Conservation (phyloP, 345 rosid species). For the Moricandia arvensis region DNA sequence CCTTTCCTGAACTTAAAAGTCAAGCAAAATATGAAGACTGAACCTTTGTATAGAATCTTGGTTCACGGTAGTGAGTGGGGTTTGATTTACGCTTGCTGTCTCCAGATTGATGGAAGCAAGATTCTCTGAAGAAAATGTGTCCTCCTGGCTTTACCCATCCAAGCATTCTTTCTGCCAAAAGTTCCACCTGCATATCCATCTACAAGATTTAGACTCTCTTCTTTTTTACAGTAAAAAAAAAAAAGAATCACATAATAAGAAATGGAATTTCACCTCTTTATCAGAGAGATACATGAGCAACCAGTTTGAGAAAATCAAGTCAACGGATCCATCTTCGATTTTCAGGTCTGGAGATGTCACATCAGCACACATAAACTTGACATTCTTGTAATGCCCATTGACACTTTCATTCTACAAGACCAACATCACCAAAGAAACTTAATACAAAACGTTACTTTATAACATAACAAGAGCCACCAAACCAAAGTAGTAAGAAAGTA, state of each 20-base stretch:
- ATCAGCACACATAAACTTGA: constrained; percentile 83
- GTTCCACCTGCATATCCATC: constrained; percentile 56
- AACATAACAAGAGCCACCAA: constrained; percentile 7
- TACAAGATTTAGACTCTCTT: constrained; percentile 10
- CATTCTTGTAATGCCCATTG: constrained; percentile 78
- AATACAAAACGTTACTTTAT: neutral
- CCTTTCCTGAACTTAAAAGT: neutral
- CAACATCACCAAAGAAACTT: constrained; percentile 16
- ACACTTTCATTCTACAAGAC: constrained; percentile 65
- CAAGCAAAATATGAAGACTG: neutral
- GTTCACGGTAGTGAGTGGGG: constrained; percentile 96
- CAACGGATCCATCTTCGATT: constrained; percentile 62
- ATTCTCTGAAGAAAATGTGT: constrained; percentile 84
- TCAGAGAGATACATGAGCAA: constrained; percentile 98
- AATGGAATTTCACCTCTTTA: constrained; percentile 55
- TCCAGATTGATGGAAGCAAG: constrained; percentile 97
- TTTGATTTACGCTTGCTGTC: constrained; percentile 69
- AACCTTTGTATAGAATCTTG: constrained; percentile 94
- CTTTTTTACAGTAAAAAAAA: neutral
- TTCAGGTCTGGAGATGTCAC: constrained; percentile 71
- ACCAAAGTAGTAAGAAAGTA: constrained; percentile 7
- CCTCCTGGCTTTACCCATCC: constrained; percentile 92
- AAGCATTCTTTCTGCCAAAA: constrained; percentile 66
- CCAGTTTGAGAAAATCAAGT: constrained; percentile 89
- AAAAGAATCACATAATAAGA: neutral